Conservation (phyloP, 306 rosid genomes). For the Acacia melanoxylon region DNA sequence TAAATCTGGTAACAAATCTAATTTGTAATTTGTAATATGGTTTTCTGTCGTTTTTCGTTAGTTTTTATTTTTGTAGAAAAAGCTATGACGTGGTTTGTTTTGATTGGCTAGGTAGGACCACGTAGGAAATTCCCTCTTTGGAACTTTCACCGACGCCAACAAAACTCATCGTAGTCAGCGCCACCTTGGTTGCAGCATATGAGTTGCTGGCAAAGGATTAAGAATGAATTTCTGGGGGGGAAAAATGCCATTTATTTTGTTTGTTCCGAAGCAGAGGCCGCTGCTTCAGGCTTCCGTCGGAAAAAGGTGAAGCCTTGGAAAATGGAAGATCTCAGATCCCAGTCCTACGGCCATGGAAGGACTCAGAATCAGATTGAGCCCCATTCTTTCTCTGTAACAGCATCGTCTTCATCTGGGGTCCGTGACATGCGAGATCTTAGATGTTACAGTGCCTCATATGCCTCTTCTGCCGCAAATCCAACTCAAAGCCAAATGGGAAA, state of each 20-base stretch:
- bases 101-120: not conserved
- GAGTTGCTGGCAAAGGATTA: conserved; percentile 17
- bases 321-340: conserved; percentile 74
- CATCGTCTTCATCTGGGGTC: conserved; percentile 27
- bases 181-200: not conserved
- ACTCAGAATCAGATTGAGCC: conserved; percentile 49
- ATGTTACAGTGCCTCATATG: conserved; percentile 80
- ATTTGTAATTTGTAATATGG: too few relatives aligned
- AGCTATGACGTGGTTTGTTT: not conserved
- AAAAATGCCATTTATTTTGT: not conserved
- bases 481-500: conserved; percentile 46
- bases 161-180: conserved; percentile 39
- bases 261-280: not conserved
- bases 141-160: conserved; percentile 35
- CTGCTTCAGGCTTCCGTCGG: not conserved
- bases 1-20: too few relatives aligned
- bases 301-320: conserved; percentile 10
- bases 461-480: conserved; percentile 64
- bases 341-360: conserved; percentile 64
- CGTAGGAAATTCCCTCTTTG: not conserved
- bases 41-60: too few relatives aligned
- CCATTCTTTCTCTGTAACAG: conserved; percentile 41
- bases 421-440: conserved; percentile 73
- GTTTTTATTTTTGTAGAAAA: not conserved
- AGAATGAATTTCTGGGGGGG: conserved; percentile 6